These are phyloP conservation scores for Diphasiastrum complanatum DNA, from an alignment of 83 land plant genomes.

Conservation along the genomic window DNA sequence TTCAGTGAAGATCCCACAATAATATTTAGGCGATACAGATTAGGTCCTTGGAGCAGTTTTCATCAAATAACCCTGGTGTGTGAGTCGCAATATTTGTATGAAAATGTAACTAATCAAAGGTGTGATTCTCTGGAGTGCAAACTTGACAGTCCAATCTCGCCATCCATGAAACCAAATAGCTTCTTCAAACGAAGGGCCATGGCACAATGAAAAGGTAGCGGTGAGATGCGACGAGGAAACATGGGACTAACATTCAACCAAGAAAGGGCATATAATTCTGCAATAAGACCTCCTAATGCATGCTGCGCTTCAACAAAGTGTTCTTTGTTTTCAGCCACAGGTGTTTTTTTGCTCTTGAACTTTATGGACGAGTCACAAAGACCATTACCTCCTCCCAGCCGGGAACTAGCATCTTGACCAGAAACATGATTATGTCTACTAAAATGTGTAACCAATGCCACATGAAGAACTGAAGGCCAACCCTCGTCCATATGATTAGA, in stretches of 20 bases:
- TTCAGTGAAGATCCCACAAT: too few relatives aligned
- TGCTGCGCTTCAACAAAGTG: conserved; percentile 43
- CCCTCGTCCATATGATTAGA: conserved; percentile 45
- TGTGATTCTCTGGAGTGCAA: too few relatives aligned
- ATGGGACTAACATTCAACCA: conserved; percentile 86
- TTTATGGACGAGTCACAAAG: too few relatives aligned
- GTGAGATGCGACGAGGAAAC: conserved; percentile 52
- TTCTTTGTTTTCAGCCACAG: conserved; percentile 38
- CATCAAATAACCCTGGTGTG: too few relatives aligned
- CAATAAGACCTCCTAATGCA: conserved; percentile 56
- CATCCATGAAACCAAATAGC: conserved; percentile 62
- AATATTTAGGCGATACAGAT: too few relatives aligned
- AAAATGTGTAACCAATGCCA: conserved; percentile 52
- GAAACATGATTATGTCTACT: conserved; percentile 5
- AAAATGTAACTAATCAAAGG: too few relatives aligned
- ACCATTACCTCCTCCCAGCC: not conserved
- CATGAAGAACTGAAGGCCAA: conserved; percentile 78
- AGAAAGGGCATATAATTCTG: conserved; percentile 81
- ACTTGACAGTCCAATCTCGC: conserved; percentile 40
- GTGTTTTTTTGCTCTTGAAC: conserved; percentile 6
- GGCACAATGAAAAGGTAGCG: conserved; percentile 88
- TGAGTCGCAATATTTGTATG: too few relatives aligned
- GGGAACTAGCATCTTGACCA: not conserved
- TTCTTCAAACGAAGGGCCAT: conserved; percentile 69
- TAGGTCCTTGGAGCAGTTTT: too few relatives aligned